Percentiles rank a stretch among this genome's conserved stretches.
Conservation (phyloP, 495 filamentous ascomycete species). For the Clavariopsis aquatica region DNA sequence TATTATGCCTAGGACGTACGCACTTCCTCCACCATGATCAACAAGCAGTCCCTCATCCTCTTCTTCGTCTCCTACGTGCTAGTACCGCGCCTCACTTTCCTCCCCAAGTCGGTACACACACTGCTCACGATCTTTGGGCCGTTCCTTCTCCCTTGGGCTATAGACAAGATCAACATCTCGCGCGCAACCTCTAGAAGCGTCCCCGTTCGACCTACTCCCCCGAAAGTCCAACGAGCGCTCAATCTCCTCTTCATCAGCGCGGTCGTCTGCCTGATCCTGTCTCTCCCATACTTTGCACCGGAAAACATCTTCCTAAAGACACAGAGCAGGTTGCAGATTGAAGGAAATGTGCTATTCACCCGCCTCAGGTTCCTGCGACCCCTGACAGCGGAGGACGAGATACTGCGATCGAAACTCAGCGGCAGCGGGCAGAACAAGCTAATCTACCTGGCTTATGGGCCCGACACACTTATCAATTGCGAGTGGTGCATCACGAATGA, state of each 20-base stretch:
- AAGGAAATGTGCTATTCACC: constrained; percentile 79
- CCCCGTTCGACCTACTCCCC: constrained; percentile 63
- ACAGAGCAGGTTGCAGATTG: constrained; percentile 78
- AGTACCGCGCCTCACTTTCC: constrained; percentile 35
- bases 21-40: constrained; percentile 20
- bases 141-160: constrained; percentile 71
- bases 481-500: constrained; percentile 71
- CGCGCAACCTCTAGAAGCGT: constrained; percentile 52
- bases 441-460: constrained; percentile 81
- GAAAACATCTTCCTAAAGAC: constrained; percentile 81
- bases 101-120: constrained; percentile 21
- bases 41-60: constrained; percentile 21
- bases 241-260: constrained; percentile 72
- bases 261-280: constrained; percentile 69
- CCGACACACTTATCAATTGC: constrained; percentile 68
- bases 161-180: constrained; percentile 68
- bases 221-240: constrained; percentile 61
- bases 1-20: not conserved
- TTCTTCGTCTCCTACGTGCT: constrained; percentile 22
- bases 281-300: constrained; percentile 69
- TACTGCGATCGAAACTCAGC: constrained; percentile 66
- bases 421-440: constrained; percentile 67
- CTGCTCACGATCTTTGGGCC: constrained; percentile 84
- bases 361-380: constrained; percentile 67
- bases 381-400: constrained; percentile 62